Conservation (phyloP, 2,329 filamentous ascomycete genomes). For the Apiospora kogelbergensis region DNA sequence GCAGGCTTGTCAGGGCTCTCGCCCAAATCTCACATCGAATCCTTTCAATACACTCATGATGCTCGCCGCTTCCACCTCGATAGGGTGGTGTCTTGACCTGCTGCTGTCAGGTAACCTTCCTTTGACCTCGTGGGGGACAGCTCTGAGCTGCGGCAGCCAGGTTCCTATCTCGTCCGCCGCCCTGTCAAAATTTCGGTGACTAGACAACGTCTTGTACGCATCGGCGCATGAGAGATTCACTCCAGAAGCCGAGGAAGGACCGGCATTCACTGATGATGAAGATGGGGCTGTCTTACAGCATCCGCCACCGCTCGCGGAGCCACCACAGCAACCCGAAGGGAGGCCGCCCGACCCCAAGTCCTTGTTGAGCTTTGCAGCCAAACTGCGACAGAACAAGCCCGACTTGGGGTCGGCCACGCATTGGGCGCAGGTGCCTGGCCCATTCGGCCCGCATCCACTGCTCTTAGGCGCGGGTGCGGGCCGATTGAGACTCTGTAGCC, state of each 20-base stretch:
- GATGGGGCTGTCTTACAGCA: conserved; percentile 60
- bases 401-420: conserved; percentile 77
- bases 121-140: conserved; percentile 42
- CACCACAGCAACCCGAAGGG: conserved; percentile 59
- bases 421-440: conserved; percentile 77
- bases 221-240: conserved; percentile 73
- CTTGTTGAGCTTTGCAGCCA: conserved; percentile 64
- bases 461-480: conserved; percentile 20
- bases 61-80: conserved; percentile 80
- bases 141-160: conserved; percentile 73
- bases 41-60: conserved; percentile 84
- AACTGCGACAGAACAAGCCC: conserved; percentile 78
- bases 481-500: conserved; percentile 32
- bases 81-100: conserved; percentile 42
- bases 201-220: conserved; percentile 75
- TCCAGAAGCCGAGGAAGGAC: conserved; percentile 37
- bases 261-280: conserved; percentile 23
- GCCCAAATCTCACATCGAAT: conserved; percentile 73
- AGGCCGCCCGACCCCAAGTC: conserved; percentile 24
- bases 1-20: conserved; percentile 29
- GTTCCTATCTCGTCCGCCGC: conserved; percentile 72
- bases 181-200: conserved; percentile 72
- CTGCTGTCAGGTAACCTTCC: conserved; percentile 9
- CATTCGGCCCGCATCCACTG: conserved; percentile 60
- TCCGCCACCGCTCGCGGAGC: conserved; percentile 56